These are phyloP conservation scores for Trematosphaeria pertusa DNA, from an alignment of 2,329 filamentous ascomycete species.

Conservation along the genomic window DNA sequence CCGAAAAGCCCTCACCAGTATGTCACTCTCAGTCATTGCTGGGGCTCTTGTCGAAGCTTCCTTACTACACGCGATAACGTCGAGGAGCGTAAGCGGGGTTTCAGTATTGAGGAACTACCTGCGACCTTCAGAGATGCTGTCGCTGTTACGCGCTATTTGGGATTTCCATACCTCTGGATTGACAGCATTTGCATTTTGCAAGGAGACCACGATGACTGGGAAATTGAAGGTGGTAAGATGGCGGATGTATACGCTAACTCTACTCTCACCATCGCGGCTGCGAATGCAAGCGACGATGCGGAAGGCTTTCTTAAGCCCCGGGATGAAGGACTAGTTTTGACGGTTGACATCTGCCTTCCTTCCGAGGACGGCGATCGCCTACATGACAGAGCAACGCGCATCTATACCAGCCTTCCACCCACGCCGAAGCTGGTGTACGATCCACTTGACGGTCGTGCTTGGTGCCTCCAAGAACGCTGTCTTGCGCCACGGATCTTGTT, in stretches of 20 bases:
- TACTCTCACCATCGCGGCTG: conserved; percentile 7
- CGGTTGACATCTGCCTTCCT: background rate
- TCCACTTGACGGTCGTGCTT: background rate
- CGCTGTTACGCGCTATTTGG: conserved; percentile 17
- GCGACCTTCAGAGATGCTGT: conserved; percentile 27
- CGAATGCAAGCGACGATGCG: conserved; percentile 2
- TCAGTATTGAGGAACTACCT: conserved; percentile 16
- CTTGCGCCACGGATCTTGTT: background rate
- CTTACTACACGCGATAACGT: background rate
- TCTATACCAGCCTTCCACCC: background rate
- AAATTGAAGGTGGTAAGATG: conserved; percentile 7
- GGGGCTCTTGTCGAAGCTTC: conserved; percentile 2
- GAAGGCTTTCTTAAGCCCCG: conserved; percentile 8
- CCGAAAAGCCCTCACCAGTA: background rate
- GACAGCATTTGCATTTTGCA: conserved; percentile 15
- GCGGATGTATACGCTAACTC: conserved; percentile 7
- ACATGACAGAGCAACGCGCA: background rate
- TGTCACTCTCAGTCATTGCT: conserved; percentile 13
- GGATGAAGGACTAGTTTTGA: background rate
- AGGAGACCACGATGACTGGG: conserved; percentile 10
- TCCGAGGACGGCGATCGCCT: background rate
- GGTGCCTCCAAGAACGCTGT: conserved; percentile 2
- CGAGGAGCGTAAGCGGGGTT: background rate
- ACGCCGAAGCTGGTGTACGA: background rate
- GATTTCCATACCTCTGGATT: conserved; percentile 24